phyloP scores from a whole-genome alignment of 495 filamentous ascomycete species.

The Neurospora terricola region DNA sequence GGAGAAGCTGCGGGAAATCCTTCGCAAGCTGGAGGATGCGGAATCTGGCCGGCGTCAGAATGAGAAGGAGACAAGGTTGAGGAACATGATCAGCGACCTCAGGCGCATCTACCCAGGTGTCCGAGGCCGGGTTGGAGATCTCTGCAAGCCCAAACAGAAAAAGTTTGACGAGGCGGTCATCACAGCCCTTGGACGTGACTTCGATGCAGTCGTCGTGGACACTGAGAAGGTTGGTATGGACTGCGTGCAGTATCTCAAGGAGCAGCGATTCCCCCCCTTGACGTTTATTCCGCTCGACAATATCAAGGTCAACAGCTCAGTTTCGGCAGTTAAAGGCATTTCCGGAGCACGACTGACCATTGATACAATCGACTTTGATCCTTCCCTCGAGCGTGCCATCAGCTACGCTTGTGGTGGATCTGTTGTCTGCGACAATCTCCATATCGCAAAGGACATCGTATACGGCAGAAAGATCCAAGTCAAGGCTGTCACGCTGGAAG shows the following conservation, averaged over 20 bases:
- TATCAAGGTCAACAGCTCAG: constrained; percentile 82
- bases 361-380: constrained; percentile 92
- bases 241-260: constrained; percentile 87
- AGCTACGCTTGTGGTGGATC: constrained; percentile 89
- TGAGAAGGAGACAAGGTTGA: constrained; percentile 64
- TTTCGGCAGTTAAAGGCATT: constrained; percentile 84
- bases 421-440: constrained; percentile 85
- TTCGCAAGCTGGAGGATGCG: constrained; percentile 70
- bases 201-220: constrained; percentile 93
- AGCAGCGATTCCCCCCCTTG: constrained; percentile 73
- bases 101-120: constrained; percentile 91
- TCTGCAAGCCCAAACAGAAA: constrained; percentile 93
- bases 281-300: constrained; percentile 95
- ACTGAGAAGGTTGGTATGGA: constrained; percentile 89
- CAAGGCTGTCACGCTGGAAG: constrained; percentile 88
- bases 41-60: constrained; percentile 74
- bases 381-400: constrained; percentile 79
- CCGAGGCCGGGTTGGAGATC: constrained; percentile 77
- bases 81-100: constrained; percentile 70
- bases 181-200: constrained; percentile 84
- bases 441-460: constrained; percentile 79
- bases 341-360: constrained; percentile 79
- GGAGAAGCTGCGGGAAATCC: constrained; percentile 74
- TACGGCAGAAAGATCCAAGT: constrained; percentile 79
- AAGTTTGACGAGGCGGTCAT: constrained; percentile 89